Conservation (phyloP, 2,329 filamentous ascomycete genomes). For the Colletotrichum orchidophilum region DNA sequence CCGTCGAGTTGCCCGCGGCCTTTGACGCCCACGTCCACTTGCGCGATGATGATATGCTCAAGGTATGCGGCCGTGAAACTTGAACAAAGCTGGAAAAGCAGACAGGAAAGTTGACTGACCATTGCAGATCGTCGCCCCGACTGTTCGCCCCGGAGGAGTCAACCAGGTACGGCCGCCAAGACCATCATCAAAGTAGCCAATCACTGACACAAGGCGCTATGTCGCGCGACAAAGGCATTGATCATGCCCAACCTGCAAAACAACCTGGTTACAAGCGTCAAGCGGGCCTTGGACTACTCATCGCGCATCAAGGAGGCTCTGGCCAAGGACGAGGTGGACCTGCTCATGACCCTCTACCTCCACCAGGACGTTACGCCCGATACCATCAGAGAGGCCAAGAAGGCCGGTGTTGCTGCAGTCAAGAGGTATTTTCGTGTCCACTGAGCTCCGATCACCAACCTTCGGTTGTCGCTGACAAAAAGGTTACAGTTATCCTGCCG, state of each 20-base stretch:
- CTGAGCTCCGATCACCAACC: too few relatives aligned
- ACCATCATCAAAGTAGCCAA: not conserved
- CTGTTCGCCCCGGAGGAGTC: conserved; percentile 68
- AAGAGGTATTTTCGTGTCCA: conserved; percentile 59
- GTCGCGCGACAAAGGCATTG: not conserved
- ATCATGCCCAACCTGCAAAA: conserved; percentile 72
- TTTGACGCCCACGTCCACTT: conserved; percentile 79
- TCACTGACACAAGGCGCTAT: conserved; percentile 4
- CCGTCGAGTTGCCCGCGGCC: conserved; percentile 66
- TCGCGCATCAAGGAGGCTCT: conserved; percentile 63
- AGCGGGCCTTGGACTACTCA: conserved; percentile 73
- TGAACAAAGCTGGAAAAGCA: too few relatives aligned
- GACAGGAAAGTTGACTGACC: not conserved
- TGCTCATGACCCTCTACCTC: conserved; percentile 79
- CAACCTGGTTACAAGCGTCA: conserved; percentile 66
- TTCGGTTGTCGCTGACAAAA: not conserved
- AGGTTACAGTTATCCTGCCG: conserved; percentile 40
- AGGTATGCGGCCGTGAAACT: not conserved
- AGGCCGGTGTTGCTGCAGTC: conserved; percentile 75
- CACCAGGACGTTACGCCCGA: conserved; percentile 73
- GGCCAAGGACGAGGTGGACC: conserved; percentile 56
- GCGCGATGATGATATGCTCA: conserved; percentile 73
- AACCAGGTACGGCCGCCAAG: conserved; percentile 49
- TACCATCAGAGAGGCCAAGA: conserved; percentile 77
- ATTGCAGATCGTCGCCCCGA: conserved; percentile 53